Evolutionary conservation across 2,329 filamentous ascomycete species (phyloP), one percentile per base, ranked within the genome.

Genomic region (Boeremia lycopersici): DNA sequence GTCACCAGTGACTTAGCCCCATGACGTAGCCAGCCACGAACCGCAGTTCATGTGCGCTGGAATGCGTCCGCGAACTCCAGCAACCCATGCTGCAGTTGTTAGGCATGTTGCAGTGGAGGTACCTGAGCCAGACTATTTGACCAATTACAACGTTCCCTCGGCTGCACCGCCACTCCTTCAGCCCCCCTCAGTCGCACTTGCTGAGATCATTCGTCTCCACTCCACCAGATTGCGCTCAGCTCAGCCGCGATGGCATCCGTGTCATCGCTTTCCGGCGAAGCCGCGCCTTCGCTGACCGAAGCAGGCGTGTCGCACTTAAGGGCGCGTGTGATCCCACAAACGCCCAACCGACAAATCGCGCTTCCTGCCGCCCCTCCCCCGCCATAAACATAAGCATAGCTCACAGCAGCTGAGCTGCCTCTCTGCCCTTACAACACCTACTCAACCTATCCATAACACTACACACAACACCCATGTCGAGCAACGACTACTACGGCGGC

Each of bases 401-500:
- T 33, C 36, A 48, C 45, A 47, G 40, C 34, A 41, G 41, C 48
- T 53, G 42, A 57, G 43, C 30, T 31, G 38, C 25, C 56, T 50
- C 45, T 34, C 48, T 51, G 51, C 23, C 43, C 52, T 26, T 33
- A 25, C 26, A 39, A 6, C 28, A 48, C 38, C 38, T 57, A n/a
- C 25, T 6, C 44, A 25, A 29, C 31, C 23, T 39, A 48, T 53
- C 19, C 15, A 25, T 48, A 23, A n/a, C 15, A 25, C 29, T 10
- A 17, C 26, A 33, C 5, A 45, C 17, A 34, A 42, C 9, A 38
- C 43, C 33, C 44, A 68, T 68, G 64, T 60, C 65, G 17, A 69
- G 58, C 41, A 56, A 71, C 51, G 70, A 72, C 42, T 75, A 74
- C 55, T 76, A 76, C 63, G 69, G 72, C 46, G 65, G 66, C 29